Percentiles rank a stretch among this genome's conserved stretches.
Conservation (phyloP, 192 early-diverging fungal genomes). For the Gonapodya prolifera region DNA sequence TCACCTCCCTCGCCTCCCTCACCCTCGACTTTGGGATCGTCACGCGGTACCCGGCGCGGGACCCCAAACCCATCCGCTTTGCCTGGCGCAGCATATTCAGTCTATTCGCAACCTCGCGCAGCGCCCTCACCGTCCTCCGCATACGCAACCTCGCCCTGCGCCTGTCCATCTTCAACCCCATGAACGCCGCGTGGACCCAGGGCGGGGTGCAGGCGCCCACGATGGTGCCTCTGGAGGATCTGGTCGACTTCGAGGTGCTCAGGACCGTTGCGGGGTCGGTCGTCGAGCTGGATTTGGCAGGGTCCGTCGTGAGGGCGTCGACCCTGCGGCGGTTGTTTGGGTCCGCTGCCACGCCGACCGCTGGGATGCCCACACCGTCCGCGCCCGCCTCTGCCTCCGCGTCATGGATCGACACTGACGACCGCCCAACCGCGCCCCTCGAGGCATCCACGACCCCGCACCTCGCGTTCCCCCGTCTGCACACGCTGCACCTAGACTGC, state of each 20-base stretch:
- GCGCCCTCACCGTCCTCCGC: not conserved
- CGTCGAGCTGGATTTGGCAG: not conserved
- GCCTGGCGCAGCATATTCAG: not conserved
- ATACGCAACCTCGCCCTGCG: not conserved
- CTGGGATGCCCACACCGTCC: not conserved
- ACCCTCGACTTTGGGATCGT: not conserved
- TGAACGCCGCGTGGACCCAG: not conserved
- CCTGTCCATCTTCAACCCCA: not conserved
- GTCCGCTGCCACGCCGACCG: not conserved
- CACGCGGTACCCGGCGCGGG: not conserved
- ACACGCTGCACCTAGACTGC: too few species aligned
- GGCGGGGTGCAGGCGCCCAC: not conserved
- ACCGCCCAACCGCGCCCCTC: not conserved
- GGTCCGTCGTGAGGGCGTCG: not conserved
- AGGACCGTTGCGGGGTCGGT: not conserved
- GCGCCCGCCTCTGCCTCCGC: not conserved
- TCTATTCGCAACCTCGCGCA: not conserved
- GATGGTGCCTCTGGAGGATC: not conserved
- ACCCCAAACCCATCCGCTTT: not conserved
- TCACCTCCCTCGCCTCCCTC: too few species aligned
- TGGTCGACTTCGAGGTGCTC: not conserved
- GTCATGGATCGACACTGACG: not conserved
- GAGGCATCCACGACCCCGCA: not conserved
- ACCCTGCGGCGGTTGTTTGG: not conserved
- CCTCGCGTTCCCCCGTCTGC: not conserved